phyloP scores from a whole-genome alignment of 1,284 basidiomycete species.

The Leucoagaricus sp. region DNA sequence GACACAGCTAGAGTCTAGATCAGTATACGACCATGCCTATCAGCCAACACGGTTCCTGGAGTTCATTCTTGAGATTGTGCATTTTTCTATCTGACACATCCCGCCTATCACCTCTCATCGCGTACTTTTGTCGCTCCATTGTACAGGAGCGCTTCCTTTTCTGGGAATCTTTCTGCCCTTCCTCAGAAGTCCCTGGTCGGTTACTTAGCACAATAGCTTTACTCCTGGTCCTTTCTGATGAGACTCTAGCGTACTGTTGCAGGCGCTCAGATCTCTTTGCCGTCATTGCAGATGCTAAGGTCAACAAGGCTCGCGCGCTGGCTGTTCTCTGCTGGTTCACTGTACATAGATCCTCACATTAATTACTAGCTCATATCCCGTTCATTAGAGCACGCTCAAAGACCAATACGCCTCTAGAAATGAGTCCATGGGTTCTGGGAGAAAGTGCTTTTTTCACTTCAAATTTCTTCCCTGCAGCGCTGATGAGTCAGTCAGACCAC shows the following conservation, averaged over 20 bases:
- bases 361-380: background rate
- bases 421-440: slow-evolving; percentile 94
- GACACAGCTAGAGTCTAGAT: too few relatives aligned
- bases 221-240: background rate
- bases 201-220: slow-evolving; percentile 11
- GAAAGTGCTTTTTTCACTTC: slow-evolving; percentile 65
- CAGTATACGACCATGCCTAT: slow-evolving; percentile 76
- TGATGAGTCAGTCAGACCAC: slow-evolving; percentile 54
- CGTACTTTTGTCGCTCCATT: background rate
- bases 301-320: slow-evolving; percentile 71
- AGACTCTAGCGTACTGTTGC: slow-evolving; percentile 82
- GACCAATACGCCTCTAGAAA: slow-evolving; percentile 94
- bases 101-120: background rate
- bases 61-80: slow-evolving; percentile 81
- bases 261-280: slow-evolving; percentile 86
- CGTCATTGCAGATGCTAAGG: slow-evolving; percentile 75
- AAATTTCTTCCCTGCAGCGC: background rate
- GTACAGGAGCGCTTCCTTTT: slow-evolving; percentile 75
- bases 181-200: slow-evolving; percentile 86
- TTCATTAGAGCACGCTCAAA: slow-evolving; percentile 78
- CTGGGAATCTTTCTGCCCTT: slow-evolving; percentile 96
- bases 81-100: slow-evolving; percentile 31
- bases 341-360: slow-evolving; percentile 41
- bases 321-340: slow-evolving; percentile 92
- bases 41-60: slow-evolving; percentile 75